These are phyloP conservation scores for Fusarium clavum DNA, from an alignment of 2,329 filamentous ascomycete species.

Conservation along the genomic window DNA sequence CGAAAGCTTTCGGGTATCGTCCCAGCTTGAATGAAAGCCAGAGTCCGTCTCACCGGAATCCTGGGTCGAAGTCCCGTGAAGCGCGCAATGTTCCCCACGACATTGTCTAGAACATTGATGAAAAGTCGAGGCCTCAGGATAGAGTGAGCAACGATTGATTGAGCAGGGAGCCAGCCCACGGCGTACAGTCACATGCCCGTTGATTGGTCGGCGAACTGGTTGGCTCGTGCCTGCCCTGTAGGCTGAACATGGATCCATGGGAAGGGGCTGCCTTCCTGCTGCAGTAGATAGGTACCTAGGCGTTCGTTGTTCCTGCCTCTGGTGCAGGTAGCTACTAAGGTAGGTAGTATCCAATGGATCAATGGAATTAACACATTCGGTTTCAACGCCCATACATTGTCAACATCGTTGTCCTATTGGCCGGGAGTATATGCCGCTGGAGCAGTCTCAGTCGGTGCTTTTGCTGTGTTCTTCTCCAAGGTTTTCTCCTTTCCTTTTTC, in stretches of 20 bases:
- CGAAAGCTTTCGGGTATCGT: slow-evolving; percentile 21
- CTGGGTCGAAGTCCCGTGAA: slow-evolving; percentile 7
- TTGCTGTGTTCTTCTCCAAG: neutral
- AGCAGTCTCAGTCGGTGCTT: neutral
- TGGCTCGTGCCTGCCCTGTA: slow-evolving; percentile 26
- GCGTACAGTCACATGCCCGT: neutral
- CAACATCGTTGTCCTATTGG: neutral
- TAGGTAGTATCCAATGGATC: neutral
- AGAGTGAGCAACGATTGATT: neutral
- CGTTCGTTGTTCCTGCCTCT: slow-evolving; percentile 3
- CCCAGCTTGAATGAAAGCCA: neutral
- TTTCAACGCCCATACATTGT: neutral
- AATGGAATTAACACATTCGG: neutral
- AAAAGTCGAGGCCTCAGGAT: neutral
- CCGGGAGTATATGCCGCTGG: neutral
- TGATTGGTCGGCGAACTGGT: slow-evolving; percentile 8
- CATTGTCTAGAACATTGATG: slow-evolving; percentile 38
- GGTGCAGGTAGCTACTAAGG: neutral
- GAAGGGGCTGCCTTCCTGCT: slow-evolving; percentile 30
- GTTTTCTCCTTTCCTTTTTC: neutral
- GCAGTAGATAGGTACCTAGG: neutral
- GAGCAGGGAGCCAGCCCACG: neutral
- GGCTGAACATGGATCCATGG: slow-evolving; percentile 2
- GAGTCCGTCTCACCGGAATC: slow-evolving; percentile 14
- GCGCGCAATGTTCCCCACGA: slow-evolving; percentile 13